phyloP scores from a whole-genome alignment of 805 yeast species.

The Cyberlindnera galapagoensis region DNA sequence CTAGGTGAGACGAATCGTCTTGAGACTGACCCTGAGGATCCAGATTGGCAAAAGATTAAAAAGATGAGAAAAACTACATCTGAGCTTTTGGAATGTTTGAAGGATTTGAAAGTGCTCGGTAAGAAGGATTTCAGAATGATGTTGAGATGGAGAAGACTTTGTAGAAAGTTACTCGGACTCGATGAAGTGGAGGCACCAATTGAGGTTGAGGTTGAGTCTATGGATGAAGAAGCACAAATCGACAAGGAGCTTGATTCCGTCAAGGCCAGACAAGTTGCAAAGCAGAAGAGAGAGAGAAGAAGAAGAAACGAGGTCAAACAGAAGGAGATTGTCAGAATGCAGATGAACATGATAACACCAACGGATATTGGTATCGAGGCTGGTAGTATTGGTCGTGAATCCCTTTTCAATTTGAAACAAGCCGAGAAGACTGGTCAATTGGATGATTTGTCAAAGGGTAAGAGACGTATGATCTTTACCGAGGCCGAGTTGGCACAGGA shows the following conservation, averaged over 20 bases:
- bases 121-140: constrained; percentile 85
- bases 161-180: constrained; percentile 70
- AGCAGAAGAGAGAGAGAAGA: constrained; percentile 75
- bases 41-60: constrained; percentile 65
- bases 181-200: constrained; percentile 43
- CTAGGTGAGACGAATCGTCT: constrained; percentile 71
- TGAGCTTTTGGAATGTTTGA: constrained; percentile 76
- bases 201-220: constrained; percentile 52
- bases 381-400: constrained; percentile 68
- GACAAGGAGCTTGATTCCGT: constrained; percentile 77
- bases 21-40: constrained; percentile 48
- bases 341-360: constrained; percentile 93
- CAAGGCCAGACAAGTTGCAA: constrained; percentile 61
- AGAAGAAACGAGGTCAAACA: constrained; percentile 76
- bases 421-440: constrained; percentile 86
- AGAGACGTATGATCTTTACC: constrained; percentile 52
- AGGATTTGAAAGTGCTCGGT: constrained; percentile 91
- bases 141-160: constrained; percentile 82
- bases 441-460: constrained; percentile 69
- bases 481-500: constrained; percentile 48
- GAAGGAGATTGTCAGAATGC: constrained; percentile 84
- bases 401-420: constrained; percentile 73
- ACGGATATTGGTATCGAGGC: constrained; percentile 92
- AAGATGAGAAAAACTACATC: constrained; percentile 71
- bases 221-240: constrained; percentile 85